Evolutionary conservation across 768 basidiomycete species (phyloP).

Genomic region (Kondoa subrosea): DNA sequence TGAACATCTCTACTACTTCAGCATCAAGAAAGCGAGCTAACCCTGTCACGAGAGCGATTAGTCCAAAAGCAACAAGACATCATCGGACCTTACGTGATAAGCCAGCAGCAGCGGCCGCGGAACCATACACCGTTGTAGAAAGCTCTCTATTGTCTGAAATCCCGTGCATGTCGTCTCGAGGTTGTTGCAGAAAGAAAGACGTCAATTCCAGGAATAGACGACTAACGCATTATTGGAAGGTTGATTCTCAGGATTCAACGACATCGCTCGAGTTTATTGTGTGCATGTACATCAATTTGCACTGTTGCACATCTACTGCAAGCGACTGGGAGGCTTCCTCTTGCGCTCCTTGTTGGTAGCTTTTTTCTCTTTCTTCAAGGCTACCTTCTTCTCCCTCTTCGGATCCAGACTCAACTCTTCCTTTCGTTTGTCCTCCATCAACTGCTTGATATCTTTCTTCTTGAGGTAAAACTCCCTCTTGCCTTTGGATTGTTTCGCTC

Average conservation of each 20-base stretch:
- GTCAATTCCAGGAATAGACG: no score
- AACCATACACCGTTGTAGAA: slow-evolving; percentile 1
- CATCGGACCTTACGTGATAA: neutral
- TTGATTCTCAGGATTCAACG: no score
- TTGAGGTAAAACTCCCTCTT: slow-evolving; percentile 8
- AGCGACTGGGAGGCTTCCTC: neutral
- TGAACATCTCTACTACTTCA: neutral
- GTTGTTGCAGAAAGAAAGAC: no score
- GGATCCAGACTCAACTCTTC: neutral
- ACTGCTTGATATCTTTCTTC: neutral
- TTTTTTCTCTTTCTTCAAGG: neutral
- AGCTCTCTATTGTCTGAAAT: neutral
- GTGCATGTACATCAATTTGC: no score
- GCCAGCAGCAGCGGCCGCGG: neutral
- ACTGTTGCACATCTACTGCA: neutral
- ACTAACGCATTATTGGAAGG: no score
- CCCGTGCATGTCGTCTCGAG: neutral
- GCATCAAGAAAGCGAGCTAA: no score
- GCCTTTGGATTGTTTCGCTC: neutral
- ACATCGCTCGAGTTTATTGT: no score
- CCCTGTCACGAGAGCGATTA: no score
- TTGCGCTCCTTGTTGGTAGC: neutral
- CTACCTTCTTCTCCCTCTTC: neutral
- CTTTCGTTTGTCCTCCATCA: neutral
- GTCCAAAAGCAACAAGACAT: no score